A percentile compares a stretch with the other conserved stretches of the same genome.
These are phyloP conservation scores for Globisporangium canariense DNA, from an alignment of 352 stramenopile genomes.

Conservation along the genomic window DNA sequence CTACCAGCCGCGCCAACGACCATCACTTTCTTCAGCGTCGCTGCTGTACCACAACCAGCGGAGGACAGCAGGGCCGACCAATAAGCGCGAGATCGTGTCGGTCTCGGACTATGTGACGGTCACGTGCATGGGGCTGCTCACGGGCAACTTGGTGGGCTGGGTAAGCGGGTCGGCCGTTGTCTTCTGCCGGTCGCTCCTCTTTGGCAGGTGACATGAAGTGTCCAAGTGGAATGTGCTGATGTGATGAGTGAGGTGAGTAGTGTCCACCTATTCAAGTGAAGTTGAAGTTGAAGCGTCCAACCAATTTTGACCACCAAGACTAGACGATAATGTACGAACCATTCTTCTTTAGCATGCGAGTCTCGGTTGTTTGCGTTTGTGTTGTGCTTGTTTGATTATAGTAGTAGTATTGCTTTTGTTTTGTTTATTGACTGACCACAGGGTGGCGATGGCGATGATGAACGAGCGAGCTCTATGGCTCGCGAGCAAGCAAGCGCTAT, in stretches of 20 bases:
- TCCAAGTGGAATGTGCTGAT: background rate
- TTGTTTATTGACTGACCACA: slow-evolving; percentile 12
- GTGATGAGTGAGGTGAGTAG: no score
- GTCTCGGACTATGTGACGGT: slow-evolving; percentile 72
- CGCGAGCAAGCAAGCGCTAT: background rate
- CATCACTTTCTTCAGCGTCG: background rate
- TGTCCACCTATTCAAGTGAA: background rate
- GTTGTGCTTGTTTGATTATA: slow-evolving; percentile 3
- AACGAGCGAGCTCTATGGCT: background rate
- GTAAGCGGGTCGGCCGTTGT: slow-evolving; percentile 45
- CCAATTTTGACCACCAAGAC: background rate
- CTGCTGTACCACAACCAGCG: slow-evolving; percentile 11
- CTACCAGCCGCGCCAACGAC: slow-evolving; percentile 20
- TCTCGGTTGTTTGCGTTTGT: background rate
- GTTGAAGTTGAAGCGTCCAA: background rate
- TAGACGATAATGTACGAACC: background rate
- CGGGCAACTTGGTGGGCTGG: slow-evolving; percentile 65
- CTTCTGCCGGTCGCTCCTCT: slow-evolving; percentile 53
- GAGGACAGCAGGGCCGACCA: slow-evolving; percentile 13
- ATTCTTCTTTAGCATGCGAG: background rate
- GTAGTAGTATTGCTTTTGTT: slow-evolving; percentile 11
- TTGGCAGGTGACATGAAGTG: slow-evolving; percentile 20
- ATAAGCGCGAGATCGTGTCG: slow-evolving; percentile 48
- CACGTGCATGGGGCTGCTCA: slow-evolving; percentile 50
- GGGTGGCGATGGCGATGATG: background rate